Conservation (phyloP, 108 stramenopile genomes). For the Nitzschia inconspicua region DNA sequence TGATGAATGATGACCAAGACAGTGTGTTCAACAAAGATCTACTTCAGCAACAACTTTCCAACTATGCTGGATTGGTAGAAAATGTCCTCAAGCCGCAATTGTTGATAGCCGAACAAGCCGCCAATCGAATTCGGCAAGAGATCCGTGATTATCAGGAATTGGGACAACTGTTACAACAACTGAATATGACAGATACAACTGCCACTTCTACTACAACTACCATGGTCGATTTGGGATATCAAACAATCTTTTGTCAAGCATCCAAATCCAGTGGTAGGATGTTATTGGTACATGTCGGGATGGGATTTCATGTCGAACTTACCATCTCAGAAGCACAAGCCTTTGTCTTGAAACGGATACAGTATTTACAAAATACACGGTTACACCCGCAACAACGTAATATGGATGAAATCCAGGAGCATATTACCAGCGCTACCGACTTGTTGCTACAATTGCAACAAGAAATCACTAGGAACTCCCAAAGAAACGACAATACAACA, state of each 20-base stretch:
- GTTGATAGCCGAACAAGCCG: constrained; percentile 1
- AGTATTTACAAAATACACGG: constrained; percentile 32
- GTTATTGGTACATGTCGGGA: constrained; percentile 65
- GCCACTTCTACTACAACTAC: too few relatives aligned
- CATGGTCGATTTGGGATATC: constrained; percentile 50
- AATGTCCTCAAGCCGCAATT: constrained; percentile 3
- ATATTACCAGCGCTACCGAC: constrained; percentile 8
- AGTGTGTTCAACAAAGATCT: too few relatives aligned
- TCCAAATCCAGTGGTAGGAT: neutral
- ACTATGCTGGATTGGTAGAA: constrained; percentile 1
- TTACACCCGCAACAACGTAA: constrained; percentile 28
- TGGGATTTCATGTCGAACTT: constrained; percentile 77
- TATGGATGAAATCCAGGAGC: constrained; percentile 30
- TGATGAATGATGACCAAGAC: too few relatives aligned
- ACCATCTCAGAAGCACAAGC: constrained; percentile 48
- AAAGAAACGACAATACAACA: too few relatives aligned
- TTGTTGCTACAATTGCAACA: constrained; percentile 22
- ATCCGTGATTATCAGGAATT: constrained; percentile 3
- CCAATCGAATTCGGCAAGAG: neutral
- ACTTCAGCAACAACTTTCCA: neutral
- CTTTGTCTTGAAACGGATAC: constrained; percentile 45
- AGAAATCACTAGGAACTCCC: too few relatives aligned
- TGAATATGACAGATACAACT: too few relatives aligned
- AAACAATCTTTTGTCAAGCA: constrained; percentile 56
- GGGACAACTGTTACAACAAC: too few relatives aligned